Conservation (phyloP, 176 grass and related monocot species). For the Oryza glaberrima region DNA sequence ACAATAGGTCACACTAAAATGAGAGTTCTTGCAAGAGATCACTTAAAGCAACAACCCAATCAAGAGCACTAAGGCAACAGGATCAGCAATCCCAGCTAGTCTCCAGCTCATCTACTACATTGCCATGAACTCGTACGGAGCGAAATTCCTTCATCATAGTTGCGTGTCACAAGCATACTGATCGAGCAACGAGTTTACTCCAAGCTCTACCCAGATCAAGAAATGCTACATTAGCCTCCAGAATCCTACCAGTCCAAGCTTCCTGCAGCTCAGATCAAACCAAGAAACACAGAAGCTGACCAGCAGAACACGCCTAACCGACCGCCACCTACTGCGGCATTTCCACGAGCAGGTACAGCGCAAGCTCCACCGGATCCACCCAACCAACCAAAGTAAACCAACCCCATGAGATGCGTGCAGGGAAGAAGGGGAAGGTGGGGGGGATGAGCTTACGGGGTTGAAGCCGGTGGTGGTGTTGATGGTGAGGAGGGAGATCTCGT, state of each 20-base stretch:
- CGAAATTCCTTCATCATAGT: background rate
- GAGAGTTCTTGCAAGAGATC: background rate
- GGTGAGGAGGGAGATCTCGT: slow-evolving; percentile 99
- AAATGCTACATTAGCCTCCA: background rate
- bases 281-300: background rate
- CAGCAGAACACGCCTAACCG: background rate
- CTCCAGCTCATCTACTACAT: background rate
- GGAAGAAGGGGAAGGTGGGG: background rate
- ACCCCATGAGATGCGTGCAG: background rate
- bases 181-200: background rate
- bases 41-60: background rate
- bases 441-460: slow-evolving; percentile 48
- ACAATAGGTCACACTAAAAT: background rate
- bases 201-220: background rate
- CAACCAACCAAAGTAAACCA: background rate
- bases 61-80: background rate
- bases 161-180: background rate
- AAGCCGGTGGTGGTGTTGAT: slow-evolving; percentile 85
- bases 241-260: slow-evolving; percentile 11
- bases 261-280: slow-evolving; percentile 1
- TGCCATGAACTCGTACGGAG: background rate
- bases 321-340: slow-evolving; percentile 36
- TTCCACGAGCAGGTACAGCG: slow-evolving; percentile 30
- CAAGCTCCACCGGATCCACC: slow-evolving; percentile 18
- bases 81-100: background rate